A percentile compares a stretch with the other conserved stretches of the same genome.
Conservation (phyloP, 208 protist species). For the Crithidia thermophila region DNA sequence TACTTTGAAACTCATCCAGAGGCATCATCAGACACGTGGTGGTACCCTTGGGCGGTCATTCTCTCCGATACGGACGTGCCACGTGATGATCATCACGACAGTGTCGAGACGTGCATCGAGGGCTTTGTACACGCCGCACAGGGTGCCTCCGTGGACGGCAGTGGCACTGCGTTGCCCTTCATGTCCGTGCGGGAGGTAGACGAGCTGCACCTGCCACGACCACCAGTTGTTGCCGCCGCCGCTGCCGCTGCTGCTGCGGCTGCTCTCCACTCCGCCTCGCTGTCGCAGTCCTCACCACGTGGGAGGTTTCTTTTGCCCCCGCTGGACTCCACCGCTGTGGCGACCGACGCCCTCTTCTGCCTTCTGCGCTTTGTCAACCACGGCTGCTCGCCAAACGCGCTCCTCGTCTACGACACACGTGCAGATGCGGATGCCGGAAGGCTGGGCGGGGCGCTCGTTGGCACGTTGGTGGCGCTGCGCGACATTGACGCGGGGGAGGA, state of each 20-base stretch:
- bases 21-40: no score
- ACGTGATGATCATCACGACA: no score
- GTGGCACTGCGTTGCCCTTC: neutral
- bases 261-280: no score
- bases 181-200: neutral
- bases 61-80: no score
- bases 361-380: constrained; percentile 60
- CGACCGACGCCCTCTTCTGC: constrained; percentile 31
- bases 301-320: neutral
- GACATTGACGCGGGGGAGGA: constrained; percentile 69
- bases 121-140: no score
- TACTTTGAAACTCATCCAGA: no score
- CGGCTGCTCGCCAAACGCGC: constrained; percentile 63
- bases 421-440: neutral
- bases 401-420: constrained; percentile 34
- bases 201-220: constrained; percentile 2
- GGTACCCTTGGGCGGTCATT: no score
- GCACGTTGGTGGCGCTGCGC: constrained; percentile 46
- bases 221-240: neutral
- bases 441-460: neutral
- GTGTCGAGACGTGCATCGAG: no score
- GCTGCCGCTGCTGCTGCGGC: no score
- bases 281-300: no score
- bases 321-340: no score
- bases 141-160: neutral